These are phyloP conservation scores for Dorcoceras hygrometricum DNA, from an alignment of 257 asterid species.

Conservation along the genomic window DNA sequence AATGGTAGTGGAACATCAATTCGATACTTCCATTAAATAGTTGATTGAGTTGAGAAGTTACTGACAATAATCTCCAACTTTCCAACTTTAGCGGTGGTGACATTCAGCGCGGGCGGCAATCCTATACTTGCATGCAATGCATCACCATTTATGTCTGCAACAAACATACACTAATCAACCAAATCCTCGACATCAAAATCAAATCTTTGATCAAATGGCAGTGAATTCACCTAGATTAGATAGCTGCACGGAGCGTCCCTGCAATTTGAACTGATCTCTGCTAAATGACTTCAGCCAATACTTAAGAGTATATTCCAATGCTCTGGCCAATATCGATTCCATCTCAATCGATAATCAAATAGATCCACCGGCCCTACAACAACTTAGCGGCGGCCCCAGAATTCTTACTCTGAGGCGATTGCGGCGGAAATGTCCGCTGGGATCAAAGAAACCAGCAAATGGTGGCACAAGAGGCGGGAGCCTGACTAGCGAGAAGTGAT, in stretches of 20 bases:
- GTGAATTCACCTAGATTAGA: conserved; percentile 71
- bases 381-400: conserved; percentile 6
- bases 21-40: background rate
- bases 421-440: conserved; percentile 27
- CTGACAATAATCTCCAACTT: conserved; percentile 92
- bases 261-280: conserved; percentile 96
- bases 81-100: conserved; percentile 84
- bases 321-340: conserved; percentile 93
- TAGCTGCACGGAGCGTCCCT: conserved; percentile 84
- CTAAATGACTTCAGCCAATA: conserved; percentile 92
- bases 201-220: conserved; percentile 23
- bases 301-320: conserved; percentile 90
- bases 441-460: conserved; percentile 34
- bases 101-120: conserved; percentile 90
- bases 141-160: conserved; percentile 84
- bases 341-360: conserved; percentile 33
- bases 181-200: conserved; percentile 13
- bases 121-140: conserved; percentile 97
- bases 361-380: conserved; percentile 21
- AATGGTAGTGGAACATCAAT: background rate
- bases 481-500: conserved; percentile 29
- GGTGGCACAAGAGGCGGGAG: conserved; percentile 27
- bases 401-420: conserved; percentile 14
- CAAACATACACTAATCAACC: conserved; percentile 19
- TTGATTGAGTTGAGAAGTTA: conserved; percentile 22